Evolutionary conservation across 345 rosid species (phyloP).

Genomic region (Corchorus olitorius): DNA sequence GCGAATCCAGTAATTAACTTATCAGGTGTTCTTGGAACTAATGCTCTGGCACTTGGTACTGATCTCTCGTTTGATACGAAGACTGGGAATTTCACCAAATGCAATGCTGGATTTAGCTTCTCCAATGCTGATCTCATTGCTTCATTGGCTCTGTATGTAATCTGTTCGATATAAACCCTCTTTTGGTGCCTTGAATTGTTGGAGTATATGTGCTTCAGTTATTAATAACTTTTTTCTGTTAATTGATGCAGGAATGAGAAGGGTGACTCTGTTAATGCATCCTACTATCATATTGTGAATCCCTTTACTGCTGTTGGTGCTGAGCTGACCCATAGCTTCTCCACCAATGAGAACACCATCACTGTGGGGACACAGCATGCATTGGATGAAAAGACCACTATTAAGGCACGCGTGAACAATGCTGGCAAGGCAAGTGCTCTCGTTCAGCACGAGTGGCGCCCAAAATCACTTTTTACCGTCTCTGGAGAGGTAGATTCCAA

Average conservation of each 20-base stretch:
- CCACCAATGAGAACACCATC: conserved; percentile 69
- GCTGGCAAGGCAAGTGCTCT: conserved; percentile 71
- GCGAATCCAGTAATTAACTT: conserved; percentile 78
- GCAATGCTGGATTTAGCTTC: conserved; percentile 77
- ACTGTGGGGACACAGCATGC: conserved; percentile 79
- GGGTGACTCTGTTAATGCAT: conserved; percentile 64
- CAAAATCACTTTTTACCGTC: conserved; percentile 71
- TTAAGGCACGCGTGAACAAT: conserved; percentile 84
- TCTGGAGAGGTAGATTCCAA: conserved; percentile 91
- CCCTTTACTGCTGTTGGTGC: conserved; percentile 78
- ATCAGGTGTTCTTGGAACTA: conserved; percentile 77
- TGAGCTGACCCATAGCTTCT: conserved; percentile 73
- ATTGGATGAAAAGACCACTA: conserved; percentile 66
- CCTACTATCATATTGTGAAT: conserved; percentile 77
- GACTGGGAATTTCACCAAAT: conserved; percentile 71
- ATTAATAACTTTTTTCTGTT: background rate
- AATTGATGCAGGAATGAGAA: conserved; percentile 68
- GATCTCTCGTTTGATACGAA: conserved; percentile 86
- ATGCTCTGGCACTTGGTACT: conserved; percentile 61
- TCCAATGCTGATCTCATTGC: conserved; percentile 71
- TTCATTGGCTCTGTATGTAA: conserved; percentile 66
- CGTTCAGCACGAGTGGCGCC: conserved; percentile 92
- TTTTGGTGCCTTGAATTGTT: background rate
- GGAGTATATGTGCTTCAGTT: background rate
- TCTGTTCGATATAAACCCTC: background rate